These are phyloP conservation scores for Suhomyces tanzawaensis DNA, from an alignment of 805 yeast genomes.

Conservation along the genomic window DNA sequence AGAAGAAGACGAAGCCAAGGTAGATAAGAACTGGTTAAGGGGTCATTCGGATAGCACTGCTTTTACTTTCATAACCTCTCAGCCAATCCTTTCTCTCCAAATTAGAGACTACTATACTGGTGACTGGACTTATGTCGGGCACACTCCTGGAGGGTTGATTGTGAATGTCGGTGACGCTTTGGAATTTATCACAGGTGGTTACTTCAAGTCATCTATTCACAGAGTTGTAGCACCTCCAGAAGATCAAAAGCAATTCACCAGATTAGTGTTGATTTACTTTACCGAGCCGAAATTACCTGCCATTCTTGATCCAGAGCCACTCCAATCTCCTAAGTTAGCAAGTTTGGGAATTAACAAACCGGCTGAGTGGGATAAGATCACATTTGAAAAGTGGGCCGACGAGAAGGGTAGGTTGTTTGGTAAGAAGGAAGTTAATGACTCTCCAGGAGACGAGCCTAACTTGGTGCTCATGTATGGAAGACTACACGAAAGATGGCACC, in stretches of 20 bases:
- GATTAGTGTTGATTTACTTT: conserved; percentile 15
- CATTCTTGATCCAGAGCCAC: conserved; percentile 14
- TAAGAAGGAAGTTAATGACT: conserved; percentile 32
- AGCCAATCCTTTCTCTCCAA: conserved; percentile 29
- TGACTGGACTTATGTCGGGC: conserved; percentile 30
- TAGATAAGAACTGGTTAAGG: conserved; percentile 26
- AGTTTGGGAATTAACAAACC: conserved; percentile 17
- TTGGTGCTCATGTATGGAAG: conserved; percentile 40
- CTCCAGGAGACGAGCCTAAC: conserved; percentile 35
- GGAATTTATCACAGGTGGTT: conserved; percentile 31
- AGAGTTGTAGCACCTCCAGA: conserved; percentile 15
- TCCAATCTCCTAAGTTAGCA: conserved; percentile 10
- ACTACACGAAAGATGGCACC: conserved; percentile 44
- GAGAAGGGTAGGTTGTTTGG: conserved; percentile 49
- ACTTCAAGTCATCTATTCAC: conserved; percentile 16
- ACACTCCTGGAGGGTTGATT: conserved; percentile 27
- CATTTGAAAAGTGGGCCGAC: conserved; percentile 31
- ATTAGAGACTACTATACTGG: conserved; percentile 30
- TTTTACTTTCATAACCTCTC: conserved; percentile 31
- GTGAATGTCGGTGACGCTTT: conserved; percentile 31
- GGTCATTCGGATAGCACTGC: conserved; percentile 33
- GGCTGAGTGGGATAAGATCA: conserved; percentile 27
- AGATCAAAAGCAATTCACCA: conserved; percentile 13
- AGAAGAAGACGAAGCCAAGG: conserved; percentile 22
- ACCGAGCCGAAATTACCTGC: conserved; percentile 14